phyloP scores from a whole-genome alignment of 352 stramenopile genomes.

The Phytophthora pseudosyringae region DNA sequence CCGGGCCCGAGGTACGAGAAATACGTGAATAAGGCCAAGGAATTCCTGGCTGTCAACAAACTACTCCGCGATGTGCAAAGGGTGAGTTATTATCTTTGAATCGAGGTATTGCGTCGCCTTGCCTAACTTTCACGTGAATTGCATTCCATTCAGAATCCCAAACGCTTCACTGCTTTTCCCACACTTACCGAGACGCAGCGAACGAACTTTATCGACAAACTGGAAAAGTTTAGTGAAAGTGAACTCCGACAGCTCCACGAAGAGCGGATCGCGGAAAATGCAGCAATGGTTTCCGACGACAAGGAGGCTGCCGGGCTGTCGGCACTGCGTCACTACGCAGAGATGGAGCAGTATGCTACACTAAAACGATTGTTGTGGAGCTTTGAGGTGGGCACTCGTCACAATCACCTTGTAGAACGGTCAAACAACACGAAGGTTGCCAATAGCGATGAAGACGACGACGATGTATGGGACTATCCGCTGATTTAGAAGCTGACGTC shows the following conservation, averaged over 20 bases:
- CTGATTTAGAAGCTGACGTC: conserved; percentile 30
- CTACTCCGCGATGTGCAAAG: conserved; percentile 34
- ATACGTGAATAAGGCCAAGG: conserved; percentile 31
- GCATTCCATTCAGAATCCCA: conserved; percentile 16
- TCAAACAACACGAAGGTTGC: conserved; percentile 14
- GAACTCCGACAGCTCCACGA: conserved; percentile 56
- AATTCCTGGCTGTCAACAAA: conserved; percentile 54
- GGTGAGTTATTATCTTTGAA: conserved; percentile 19
- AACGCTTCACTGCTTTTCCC: conserved; percentile 43
- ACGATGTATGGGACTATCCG: conserved; percentile 73
- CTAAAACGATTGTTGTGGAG: conserved; percentile 72
- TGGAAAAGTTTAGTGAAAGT: conserved; percentile 58
- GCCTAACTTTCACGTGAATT: neutral
- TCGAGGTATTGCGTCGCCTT: neutral
- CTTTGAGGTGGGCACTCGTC: conserved; percentile 47
- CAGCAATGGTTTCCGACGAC: conserved; percentile 19
- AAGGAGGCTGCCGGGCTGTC: conserved; percentile 46
- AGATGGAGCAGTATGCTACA: conserved; percentile 53
- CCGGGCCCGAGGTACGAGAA: conserved; percentile 39
- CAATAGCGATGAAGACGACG: conserved; percentile 43
- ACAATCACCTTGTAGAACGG: conserved; percentile 29
- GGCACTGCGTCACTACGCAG: conserved; percentile 59
- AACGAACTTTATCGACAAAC: conserved; percentile 76
- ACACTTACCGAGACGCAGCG: conserved; percentile 50
- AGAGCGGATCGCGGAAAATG: conserved; percentile 47